Conservation (phyloP, 805 yeast genomes). For the Hanseniaspora vineae region DNA sequence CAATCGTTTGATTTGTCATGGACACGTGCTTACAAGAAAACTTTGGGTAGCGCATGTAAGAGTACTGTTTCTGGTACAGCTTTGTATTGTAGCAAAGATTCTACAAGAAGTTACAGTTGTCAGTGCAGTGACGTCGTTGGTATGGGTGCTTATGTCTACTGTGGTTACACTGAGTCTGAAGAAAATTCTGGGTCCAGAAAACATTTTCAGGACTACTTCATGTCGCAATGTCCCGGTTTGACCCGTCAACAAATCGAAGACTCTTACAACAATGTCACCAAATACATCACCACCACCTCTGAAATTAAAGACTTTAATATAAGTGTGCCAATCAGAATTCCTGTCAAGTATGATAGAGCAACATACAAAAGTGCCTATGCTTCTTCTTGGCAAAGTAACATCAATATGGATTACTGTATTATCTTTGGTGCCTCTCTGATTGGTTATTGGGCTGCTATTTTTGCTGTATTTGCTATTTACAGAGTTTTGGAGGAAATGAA, state of each 20-base stretch:
- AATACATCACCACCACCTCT: slow-evolving; percentile 21
- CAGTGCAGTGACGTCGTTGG: slow-evolving; percentile 18
- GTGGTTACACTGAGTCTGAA: slow-evolving; percentile 11
- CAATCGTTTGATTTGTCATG: too few relatives aligned
- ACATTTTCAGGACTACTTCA: slow-evolving; percentile 3
- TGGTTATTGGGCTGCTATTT: background rate
- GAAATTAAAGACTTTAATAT: slow-evolving; percentile 24
- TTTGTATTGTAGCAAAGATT: slow-evolving; percentile 13
- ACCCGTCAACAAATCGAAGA: slow-evolving; percentile 12
- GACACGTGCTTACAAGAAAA: too few relatives aligned
- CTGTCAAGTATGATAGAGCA: too few relatives aligned
- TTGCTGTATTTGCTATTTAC: background rate
- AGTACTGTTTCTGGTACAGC: slow-evolving; percentile 13
- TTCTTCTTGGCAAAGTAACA: too few relatives aligned
- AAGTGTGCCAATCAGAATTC: slow-evolving; percentile 7
- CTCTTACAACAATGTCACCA: slow-evolving; percentile 30
- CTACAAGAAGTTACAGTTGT: slow-evolving; percentile 13
- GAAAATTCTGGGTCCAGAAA: background rate
- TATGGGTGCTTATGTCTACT: slow-evolving; percentile 20
- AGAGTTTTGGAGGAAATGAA: background rate
- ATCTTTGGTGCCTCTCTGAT: too few relatives aligned
- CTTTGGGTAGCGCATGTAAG: slow-evolving; percentile 10
- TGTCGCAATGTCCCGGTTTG: slow-evolving; percentile 19
- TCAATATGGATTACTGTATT: too few relatives aligned
- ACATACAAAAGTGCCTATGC: too few relatives aligned